Evolutionary conservation across 2,329 filamentous ascomycete genomes (phyloP), one percentile per base, ranked within the genome.

Genomic region (Aureobasidium leucospermi): DNA sequence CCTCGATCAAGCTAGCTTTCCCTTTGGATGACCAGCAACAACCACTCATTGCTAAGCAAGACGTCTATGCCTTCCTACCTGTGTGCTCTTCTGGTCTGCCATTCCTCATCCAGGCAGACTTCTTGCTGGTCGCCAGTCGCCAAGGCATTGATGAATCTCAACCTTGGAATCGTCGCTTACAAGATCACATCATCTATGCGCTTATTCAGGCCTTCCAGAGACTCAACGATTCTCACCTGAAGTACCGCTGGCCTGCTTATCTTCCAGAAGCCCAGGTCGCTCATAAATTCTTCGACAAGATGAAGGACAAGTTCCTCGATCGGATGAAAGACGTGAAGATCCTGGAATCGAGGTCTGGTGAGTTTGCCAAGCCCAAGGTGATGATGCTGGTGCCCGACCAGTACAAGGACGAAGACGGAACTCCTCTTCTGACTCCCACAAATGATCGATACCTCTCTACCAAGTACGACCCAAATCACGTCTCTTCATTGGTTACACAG

Each of bases 11-110:
- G 39, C 61, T 68, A 3, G 66, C 64, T 1, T 67, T 68, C 43
- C 67, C 66, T 1, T 41, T 66, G 34, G 43, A 59, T 15, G 58
- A 60, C 5, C 29, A 60, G 2, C 28, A 42, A 8, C 28, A 60
- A 11, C 62, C 66, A 0, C 15, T 48, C 16, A 31, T 61, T 13
- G 19, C 29, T 13, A 45, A 48, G 32, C 59, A 64, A 19, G 52
- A 61, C 2, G 60, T 65, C 3, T 69, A 66, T 59, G 66, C 64
- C 32, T 67, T 64, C 61, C 58, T 69, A 10, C 65, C 65, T n/a
- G 61, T 69, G 10, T 56, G 66, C 8, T 49, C 61, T 8, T 67
- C 65, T 60, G 66, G 66, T 2, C 61, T 69, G 16, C 55, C 52
- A 45, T 67, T 67, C 48, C 42, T 67, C 9, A 42, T 67, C 9